These are phyloP conservation scores for Zizania palustris DNA, from an alignment of 202 grass and related monocot species.

Conservation along the genomic window DNA sequence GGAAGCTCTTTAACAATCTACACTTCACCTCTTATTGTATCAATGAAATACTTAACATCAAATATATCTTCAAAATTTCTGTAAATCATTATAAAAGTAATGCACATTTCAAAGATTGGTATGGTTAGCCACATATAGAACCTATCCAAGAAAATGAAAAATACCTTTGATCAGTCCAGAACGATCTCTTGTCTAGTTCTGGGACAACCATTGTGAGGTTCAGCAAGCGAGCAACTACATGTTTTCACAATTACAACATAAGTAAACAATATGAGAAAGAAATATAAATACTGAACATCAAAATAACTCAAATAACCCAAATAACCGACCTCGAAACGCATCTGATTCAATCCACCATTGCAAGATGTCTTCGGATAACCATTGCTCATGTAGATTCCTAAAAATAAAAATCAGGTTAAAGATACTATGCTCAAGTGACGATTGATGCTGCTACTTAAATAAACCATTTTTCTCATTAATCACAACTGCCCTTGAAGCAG, in stretches of 20 bases:
- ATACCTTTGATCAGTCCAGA: constrained; percentile 96
- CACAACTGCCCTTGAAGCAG: neutral
- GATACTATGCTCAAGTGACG: neutral
- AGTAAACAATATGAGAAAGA: constrained; percentile 14
- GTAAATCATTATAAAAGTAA: constrained; percentile 32
- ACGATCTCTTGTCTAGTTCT: constrained; percentile 93
- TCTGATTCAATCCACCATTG: constrained; percentile 98
- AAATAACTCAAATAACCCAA: constrained; percentile 24
- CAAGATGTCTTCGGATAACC: constrained; percentile 91
- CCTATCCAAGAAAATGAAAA: constrained; percentile 32
- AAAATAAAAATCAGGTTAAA: constrained; percentile 3
- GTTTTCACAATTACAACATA: neutral
- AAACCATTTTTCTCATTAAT: neutral
- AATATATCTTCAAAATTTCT: constrained; percentile 94
- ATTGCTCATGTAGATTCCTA: constrained; percentile 86
- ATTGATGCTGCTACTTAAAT: constrained; percentile 17
- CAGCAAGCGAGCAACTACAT: constrained; percentile 64
- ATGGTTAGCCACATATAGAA: constrained; percentile 18
- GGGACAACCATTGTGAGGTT: constrained; percentile 93
- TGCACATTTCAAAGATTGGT: constrained; percentile 31
- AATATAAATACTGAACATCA: neutral
- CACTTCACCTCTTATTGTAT: constrained; percentile 84
- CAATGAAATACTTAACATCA: constrained; percentile 87
- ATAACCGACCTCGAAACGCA: constrained; percentile 78
- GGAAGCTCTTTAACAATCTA: constrained; percentile 77